Evolutionary conservation across 1,139 yeast genomes (phyloP), one percentile per base, ranked within the genome.

Genomic region (Hyphopichia buzzinii): DNA sequence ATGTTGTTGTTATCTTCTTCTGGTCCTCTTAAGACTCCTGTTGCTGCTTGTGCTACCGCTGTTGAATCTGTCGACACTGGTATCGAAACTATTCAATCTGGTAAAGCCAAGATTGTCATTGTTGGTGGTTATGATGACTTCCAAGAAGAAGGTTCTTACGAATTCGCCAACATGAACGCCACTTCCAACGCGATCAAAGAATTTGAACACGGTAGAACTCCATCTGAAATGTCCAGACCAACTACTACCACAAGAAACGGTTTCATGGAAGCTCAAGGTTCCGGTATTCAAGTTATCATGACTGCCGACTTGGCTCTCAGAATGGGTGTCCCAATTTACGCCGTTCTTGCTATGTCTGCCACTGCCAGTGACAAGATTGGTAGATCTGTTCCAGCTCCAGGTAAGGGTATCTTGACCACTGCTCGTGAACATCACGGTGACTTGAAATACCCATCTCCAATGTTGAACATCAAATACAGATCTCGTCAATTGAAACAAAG

Each of bases 71-170:
- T 94, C 50, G 98, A 92, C 62, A 78, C 79, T 55, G 98, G 97
- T 79, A 80, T 85, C 51, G 98, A 92, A 70, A 86, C 96, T 37
- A 89, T 92, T 54, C 67, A 85, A 54, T 70, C 88, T 37, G 96
- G 96, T 50, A 89, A 90, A 68, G 98, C 98, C 41, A 89, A 88
- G 79, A 80, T 92, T 54, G 89, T 92, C 65, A 75, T 92, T 58
- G 97, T 90, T 54, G 98, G 98, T 77, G 98, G 98, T 70, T 89
- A 87, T 62, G 98, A 92, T 73, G 98, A 92, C 60, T 90, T 92
- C 94, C 96, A 89, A 70, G 98, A 92, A 71, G 98, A 92, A 72
- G 97, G 97, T 51, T 89, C 97, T 43, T 84, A 81, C 55, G 99
- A 92, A 67, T 92, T 92, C 67, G 98, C 90, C 59, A 92, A 92